Evolutionary conservation across 2,329 filamentous ascomycete species (phyloP).

Genomic region (Cladosporium halotolerans): DNA sequence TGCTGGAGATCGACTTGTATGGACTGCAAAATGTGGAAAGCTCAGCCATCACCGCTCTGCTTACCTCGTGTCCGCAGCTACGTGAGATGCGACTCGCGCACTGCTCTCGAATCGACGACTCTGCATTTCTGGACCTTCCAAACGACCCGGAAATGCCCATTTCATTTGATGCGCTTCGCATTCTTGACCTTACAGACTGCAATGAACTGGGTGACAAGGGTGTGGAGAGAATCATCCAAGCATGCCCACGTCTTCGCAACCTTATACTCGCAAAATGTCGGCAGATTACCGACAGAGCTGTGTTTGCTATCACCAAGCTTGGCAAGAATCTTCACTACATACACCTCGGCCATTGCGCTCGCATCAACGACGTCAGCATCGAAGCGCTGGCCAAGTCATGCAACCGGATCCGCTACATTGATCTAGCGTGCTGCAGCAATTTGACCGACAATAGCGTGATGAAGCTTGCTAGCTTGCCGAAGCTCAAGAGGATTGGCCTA

Average conservation of each 20-base stretch:
- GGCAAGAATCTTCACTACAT: conserved; percentile 97
- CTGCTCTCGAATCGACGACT: conserved; percentile 77
- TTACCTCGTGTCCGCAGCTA: conserved; percentile 73
- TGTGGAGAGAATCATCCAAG: conserved; percentile 78
- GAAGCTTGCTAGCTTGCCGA: conserved; percentile 78
- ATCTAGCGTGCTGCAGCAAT: conserved; percentile 87
- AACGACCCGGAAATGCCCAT: conserved; percentile 44
- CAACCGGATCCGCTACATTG: conserved; percentile 94
- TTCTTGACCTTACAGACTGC: conserved; percentile 89
- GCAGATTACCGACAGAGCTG: conserved; percentile 82
- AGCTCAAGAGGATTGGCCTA: conserved; percentile 86
- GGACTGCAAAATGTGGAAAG: conserved; percentile 78
- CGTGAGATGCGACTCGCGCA: conserved; percentile 82
- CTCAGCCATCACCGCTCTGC: conserved; percentile 71
- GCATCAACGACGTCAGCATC: conserved; percentile 86
- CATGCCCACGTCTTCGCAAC: conserved; percentile 83
- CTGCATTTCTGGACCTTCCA: conserved; percentile 78
- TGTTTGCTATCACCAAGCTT: conserved; percentile 78
- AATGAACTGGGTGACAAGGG: conserved; percentile 75
- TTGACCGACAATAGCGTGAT: conserved; percentile 83
- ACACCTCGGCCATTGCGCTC: conserved; percentile 85
- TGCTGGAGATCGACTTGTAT: conserved; percentile 93
- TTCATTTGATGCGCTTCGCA: conserved; percentile 77
- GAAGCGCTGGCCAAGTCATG: conserved; percentile 76
- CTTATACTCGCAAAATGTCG: conserved; percentile 91